phyloP scores from a whole-genome alignment of 768 basidiomycete species.

The Pleurotus giganteus region DNA sequence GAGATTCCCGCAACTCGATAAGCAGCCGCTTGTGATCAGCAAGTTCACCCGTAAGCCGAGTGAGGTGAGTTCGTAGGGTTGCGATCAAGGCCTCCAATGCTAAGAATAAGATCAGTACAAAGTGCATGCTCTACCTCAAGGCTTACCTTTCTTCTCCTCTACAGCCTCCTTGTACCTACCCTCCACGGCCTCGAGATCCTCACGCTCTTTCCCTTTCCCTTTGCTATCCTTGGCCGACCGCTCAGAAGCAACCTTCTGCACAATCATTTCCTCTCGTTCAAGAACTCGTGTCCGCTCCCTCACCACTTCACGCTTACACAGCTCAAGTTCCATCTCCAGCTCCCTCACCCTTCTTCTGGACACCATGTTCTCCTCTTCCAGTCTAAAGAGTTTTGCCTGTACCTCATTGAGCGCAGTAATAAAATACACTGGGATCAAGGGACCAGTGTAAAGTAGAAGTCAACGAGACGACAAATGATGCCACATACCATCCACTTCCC shows the following conservation, averaged over 20 bases:
- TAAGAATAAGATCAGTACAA: conserved; percentile 27
- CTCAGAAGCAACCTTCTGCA: conserved; percentile 29
- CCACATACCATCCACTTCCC: conserved; percentile 66
- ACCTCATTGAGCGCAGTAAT: conserved; percentile 59
- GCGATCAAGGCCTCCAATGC: conserved; percentile 80
- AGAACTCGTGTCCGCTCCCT: conserved; percentile 64
- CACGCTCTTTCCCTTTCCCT: conserved; percentile 33
- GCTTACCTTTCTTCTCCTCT: conserved; percentile 83
- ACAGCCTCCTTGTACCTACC: conserved; percentile 71
- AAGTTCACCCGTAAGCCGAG: conserved; percentile 76
- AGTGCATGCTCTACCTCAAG: not conserved
- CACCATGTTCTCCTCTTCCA: conserved; percentile 81
- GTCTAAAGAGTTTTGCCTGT: conserved; percentile 64
- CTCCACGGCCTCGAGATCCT: conserved; percentile 32
- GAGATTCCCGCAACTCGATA: conserved; percentile 57
- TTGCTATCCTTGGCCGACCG: conserved; percentile 20
- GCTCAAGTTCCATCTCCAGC: conserved; percentile 83
- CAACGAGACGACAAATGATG: not conserved
- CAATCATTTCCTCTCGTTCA: conserved; percentile 50
- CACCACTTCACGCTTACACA: conserved; percentile 75
- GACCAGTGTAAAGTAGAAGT: not conserved
- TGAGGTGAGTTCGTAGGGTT: conserved; percentile 71
- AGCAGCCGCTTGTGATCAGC: conserved; percentile 74
- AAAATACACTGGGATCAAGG: conserved; percentile 23
- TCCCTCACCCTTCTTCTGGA: conserved; percentile 83